These are phyloP conservation scores for Breviolum minutum DNA, from an alignment of 73 alveolate genomes.

Conservation along the genomic window DNA sequence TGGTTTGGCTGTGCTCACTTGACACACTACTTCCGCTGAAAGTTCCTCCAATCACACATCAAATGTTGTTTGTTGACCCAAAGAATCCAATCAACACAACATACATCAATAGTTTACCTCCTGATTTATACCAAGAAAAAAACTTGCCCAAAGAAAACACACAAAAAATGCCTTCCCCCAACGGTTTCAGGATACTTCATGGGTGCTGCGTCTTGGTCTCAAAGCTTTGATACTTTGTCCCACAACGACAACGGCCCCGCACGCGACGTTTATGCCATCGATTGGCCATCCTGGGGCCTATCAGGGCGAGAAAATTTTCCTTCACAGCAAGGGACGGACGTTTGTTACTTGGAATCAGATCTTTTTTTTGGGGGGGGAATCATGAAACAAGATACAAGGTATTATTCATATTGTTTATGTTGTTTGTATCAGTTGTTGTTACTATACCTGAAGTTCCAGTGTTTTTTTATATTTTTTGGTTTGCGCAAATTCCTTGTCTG, in stretches of 20 bases:
- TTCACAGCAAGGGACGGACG: not conserved
- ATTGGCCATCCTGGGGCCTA: slow-evolving; percentile 82
- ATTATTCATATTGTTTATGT: too few relatives aligned
- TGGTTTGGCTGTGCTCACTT: too few relatives aligned
- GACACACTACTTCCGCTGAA: too few relatives aligned
- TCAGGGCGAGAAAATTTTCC: slow-evolving; percentile 46
- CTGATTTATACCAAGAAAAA: too few relatives aligned
- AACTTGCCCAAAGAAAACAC: not conserved
- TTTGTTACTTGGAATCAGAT: not conserved
- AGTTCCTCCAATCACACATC: too few relatives aligned
- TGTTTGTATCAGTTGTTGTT: not conserved
- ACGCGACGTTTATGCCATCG: slow-evolving; percentile 69
- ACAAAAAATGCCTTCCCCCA: not conserved
- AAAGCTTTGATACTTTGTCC: slow-evolving; percentile 20
- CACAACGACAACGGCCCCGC: not conserved
- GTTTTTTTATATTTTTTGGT: not conserved
- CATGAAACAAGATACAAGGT: not conserved
- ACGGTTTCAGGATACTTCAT: slow-evolving; percentile 46
- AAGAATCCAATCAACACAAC: too few relatives aligned
- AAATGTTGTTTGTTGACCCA: too few relatives aligned
- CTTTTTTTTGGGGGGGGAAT: not conserved
- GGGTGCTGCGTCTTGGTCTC: slow-evolving; percentile 64
- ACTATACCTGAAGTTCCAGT: not conserved
- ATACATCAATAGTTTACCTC: too few relatives aligned
- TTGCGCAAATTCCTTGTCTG: not conserved